phyloP scores from a whole-genome alignment of 2,329 filamentous ascomycete genomes.

The Aspergillus transmontanensis region DNA sequence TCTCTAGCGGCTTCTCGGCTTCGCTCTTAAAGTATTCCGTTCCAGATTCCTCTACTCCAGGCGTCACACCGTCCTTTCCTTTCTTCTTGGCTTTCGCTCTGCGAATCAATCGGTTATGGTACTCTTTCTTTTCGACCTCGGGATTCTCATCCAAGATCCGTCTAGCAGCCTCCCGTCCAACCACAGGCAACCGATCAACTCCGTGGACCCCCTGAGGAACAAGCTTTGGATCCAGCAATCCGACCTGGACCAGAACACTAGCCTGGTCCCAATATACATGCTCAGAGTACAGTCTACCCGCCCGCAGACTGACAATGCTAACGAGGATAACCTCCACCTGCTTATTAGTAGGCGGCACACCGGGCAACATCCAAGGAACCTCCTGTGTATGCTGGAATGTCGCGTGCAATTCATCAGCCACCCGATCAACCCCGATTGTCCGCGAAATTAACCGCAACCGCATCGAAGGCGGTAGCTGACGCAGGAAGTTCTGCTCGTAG shows the following conservation, averaged over 20 bases:
- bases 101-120: slow-evolving; percentile 37
- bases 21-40: slow-evolving; percentile 28
- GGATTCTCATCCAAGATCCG: slow-evolving; percentile 44
- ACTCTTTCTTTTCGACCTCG: slow-evolving; percentile 36
- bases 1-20: slow-evolving; percentile 17
- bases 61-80: slow-evolving; percentile 15
- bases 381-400: slow-evolving; percentile 59
- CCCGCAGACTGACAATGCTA: slow-evolving; percentile 58
- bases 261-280: slow-evolving; percentile 67
- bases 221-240: slow-evolving; percentile 59
- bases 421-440: slow-evolving; percentile 59
- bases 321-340: slow-evolving; percentile 61
- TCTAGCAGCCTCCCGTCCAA: slow-evolving; percentile 42
- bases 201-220: slow-evolving; percentile 50
- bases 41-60: slow-evolving; percentile 27
- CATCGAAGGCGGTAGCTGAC: slow-evolving; percentile 53
- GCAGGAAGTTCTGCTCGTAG: slow-evolving; percentile 60
- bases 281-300: slow-evolving; percentile 58
- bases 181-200: slow-evolving; percentile 42
- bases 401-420: slow-evolving; percentile 64
- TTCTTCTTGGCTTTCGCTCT: slow-evolving; percentile 23
- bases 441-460: slow-evolving; percentile 59
- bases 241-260: slow-evolving; percentile 60
- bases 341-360: slow-evolving; percentile 58
- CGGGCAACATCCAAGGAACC: slow-evolving; percentile 63